Percentiles rank a stretch among this genome's conserved stretches.
Conservation (phyloP, 306 rosid species). For the Gleditsia sinensis region DNA sequence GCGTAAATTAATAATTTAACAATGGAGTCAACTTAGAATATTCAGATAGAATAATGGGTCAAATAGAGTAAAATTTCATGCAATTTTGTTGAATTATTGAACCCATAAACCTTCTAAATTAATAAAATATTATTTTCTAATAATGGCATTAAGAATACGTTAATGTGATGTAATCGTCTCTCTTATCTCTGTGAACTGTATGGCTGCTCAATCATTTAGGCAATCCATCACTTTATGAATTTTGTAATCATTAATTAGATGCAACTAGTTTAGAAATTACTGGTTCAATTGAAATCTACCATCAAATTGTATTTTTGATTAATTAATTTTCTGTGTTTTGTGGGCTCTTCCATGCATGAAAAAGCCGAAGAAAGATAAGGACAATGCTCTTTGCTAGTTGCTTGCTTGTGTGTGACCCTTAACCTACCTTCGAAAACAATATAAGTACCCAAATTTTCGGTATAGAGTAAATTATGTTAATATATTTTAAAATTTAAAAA, state of each 20-base stretch:
- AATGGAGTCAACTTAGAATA: too few relatives aligned
- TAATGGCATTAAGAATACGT: neutral
- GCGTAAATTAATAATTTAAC: too few relatives aligned
- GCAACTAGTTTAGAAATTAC: neutral
- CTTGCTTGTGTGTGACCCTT: slow-evolving; percentile 23
- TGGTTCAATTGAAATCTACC: neutral
- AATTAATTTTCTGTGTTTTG: neutral
- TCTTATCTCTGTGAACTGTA: neutral
- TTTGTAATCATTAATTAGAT: too few relatives aligned
- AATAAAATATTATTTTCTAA: neutral
- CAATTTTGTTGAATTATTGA: neutral
- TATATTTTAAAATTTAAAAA: too few relatives aligned
- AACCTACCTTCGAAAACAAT: neutral
- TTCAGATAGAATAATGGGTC: too few relatives aligned
- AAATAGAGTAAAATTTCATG: too few relatives aligned
- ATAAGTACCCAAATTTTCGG: too few relatives aligned
- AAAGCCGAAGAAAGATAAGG: slow-evolving; percentile 18
- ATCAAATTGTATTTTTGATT: neutral
- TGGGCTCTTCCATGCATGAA: slow-evolving; percentile 6
- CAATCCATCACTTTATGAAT: neutral
- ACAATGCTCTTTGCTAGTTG: slow-evolving; percentile 7
- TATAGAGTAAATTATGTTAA: too few relatives aligned
- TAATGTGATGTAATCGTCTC: neutral
- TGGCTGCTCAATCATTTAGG: neutral
- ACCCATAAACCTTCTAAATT: neutral